These are phyloP conservation scores for Backusella liffmaniae DNA, from an alignment of 192 early-diverging fungal genomes.

Conservation along the genomic window DNA sequence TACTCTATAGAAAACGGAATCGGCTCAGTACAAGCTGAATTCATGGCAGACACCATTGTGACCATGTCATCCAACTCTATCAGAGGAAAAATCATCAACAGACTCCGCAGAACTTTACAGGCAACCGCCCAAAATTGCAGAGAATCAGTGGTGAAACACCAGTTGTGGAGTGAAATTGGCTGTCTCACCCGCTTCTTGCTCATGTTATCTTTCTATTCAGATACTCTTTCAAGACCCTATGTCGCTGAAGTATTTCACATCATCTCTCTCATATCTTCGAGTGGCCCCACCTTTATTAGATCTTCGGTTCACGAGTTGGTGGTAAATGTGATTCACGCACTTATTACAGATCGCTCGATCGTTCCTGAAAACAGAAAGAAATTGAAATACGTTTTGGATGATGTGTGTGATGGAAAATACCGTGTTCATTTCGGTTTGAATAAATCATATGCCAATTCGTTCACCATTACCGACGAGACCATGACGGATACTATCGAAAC, in stretches of 20 bases:
- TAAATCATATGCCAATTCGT: slow-evolving; percentile 60
- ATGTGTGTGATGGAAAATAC: slow-evolving; percentile 78
- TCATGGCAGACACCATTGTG: slow-evolving; percentile 80
- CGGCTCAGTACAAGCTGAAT: slow-evolving; percentile 70
- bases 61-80: slow-evolving; percentile 70
- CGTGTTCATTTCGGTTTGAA: slow-evolving; percentile 72
- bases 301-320: slow-evolving; percentile 86
- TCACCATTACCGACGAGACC: slow-evolving; percentile 54
- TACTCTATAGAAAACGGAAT: slow-evolving; percentile 76
- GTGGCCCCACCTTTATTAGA: slow-evolving; percentile 78
- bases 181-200: slow-evolving; percentile 80
- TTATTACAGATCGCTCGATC: slow-evolving; percentile 55
- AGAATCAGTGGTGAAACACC: slow-evolving; percentile 69
- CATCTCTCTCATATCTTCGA: slow-evolving; percentile 75
- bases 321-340: slow-evolving; percentile 81
- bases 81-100: slow-evolving; percentile 75
- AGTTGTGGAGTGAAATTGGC: slow-evolving; percentile 84
- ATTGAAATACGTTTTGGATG: slow-evolving; percentile 63
- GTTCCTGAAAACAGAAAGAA: slow-evolving; percentile 46
- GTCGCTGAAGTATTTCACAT: slow-evolving; percentile 84
- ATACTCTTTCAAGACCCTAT: slow-evolving; percentile 61
- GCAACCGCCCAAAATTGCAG: slow-evolving; percentile 65
- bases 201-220: slow-evolving; percentile 83
- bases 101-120: slow-evolving; percentile 68
- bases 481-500: slow-evolving; percentile 42